Base-by-base conservation (phyloP, 2,329 filamentous ascomycete species). In the Cercospora brassicicola region DNA sequence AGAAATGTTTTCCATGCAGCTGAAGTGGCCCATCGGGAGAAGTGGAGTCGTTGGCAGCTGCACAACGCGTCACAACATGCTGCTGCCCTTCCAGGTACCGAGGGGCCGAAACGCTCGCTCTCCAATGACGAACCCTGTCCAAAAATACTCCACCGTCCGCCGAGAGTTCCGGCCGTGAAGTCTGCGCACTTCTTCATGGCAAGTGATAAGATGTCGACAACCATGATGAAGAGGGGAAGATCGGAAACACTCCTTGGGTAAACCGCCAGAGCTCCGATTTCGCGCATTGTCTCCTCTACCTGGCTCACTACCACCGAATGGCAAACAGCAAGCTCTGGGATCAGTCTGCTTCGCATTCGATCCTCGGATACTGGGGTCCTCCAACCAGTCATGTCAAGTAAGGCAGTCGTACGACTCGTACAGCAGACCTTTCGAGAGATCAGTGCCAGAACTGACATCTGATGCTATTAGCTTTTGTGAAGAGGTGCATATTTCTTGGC, bases 331-430 rank as follows among this genome's bases (percentile, higher is more conserved):
- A 68, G 62, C 66, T 64, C 53, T 68, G 66, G 66, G 66, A 68
- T 60, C 66, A 68, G 57, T 68, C 66, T 18, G 53, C 57, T 30
- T 48, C 48, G 36, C 30, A 64, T 8, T 33, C 62, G 45, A 60
- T 48, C 23, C 28, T 42, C 18, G 66, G 66, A 48, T 65, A 62
- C 48, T 68, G 57, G 64, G 64, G 64, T 55, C 18, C 56, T 57
- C 62, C 66, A 6, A 61, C 66, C 42, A 65, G 62, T 36, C 57
- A 64, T 65, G 65, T 71, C 23, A 63, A 72, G 20, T 89, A 86
- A 60, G 64, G 53, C 61, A 23, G 30, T 26, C 15, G 48, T 7
- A 8, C 13, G 30, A 13, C 48, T 26, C 15, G 48, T 7, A 8
- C 13, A 55, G 23, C 48, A 28, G 11, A 23, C 9, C n/a, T 30